A percentile compares a stretch with the other conserved stretches of the same genome.
Evolutionary conservation across 768 basidiomycete species (phyloP).

Genomic region (Chalciporus chontae): DNA sequence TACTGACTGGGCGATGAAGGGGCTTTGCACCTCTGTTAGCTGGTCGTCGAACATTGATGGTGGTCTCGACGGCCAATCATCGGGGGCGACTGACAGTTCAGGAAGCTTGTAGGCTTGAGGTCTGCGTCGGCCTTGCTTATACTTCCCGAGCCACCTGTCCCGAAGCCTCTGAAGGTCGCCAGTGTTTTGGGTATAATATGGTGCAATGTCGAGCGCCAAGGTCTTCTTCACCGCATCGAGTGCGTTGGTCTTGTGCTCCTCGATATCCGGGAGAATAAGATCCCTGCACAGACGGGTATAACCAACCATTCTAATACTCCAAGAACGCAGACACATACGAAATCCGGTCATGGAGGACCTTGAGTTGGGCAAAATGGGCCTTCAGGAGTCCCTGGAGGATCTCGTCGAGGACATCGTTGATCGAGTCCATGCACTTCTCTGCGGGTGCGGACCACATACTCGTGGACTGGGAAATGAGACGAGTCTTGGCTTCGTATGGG

Average conservation of each 20-base stretch:
- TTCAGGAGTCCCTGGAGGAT: conserved; percentile 28
- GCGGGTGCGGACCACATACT: conserved; percentile 37
- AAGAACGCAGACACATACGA: conserved; percentile 26
- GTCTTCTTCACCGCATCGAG: conserved; percentile 29
- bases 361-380: conserved; percentile 40
- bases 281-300: conserved; percentile 20
- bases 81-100: no score
- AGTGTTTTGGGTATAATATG: conserved; percentile 37
- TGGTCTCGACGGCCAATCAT: no score
- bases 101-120: background rate
- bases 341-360: conserved; percentile 31
- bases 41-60: no score
- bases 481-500: conserved; percentile 38
- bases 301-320: background rate
- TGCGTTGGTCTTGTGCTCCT: conserved; percentile 23
- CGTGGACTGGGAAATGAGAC: conserved; percentile 35
- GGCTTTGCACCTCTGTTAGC: no score
- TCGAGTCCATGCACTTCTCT: conserved; percentile 30
- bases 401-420: conserved; percentile 31
- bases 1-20: no score
- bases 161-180: conserved; percentile 20
- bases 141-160: conserved; percentile 24
- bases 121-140: conserved; percentile 13
- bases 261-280: conserved; percentile 27
- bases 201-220: conserved; percentile 36